Conservation (phyloP, 495 filamentous ascomycete genomes). For the Jackrogersella multiformis region DNA sequence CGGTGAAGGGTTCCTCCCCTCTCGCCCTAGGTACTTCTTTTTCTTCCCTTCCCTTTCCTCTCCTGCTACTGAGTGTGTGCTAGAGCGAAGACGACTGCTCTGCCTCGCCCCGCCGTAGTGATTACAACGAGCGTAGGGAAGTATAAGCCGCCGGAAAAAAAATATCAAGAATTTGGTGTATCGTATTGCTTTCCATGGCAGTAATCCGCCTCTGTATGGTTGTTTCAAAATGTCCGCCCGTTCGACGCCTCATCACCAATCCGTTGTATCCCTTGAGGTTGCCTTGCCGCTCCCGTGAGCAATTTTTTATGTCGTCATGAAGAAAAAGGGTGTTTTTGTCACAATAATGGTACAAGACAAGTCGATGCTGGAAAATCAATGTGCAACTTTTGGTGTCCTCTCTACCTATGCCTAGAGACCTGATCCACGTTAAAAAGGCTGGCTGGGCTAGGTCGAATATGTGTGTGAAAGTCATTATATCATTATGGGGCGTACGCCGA, state of each 20-base stretch:
- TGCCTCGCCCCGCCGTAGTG: conserved; percentile 50
- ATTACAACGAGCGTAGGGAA: conserved; percentile 69
- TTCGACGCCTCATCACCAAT: conserved; percentile 45
- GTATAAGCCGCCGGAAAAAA: conserved; percentile 45
- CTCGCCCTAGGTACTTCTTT: neutral
- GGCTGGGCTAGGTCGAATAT: conserved; percentile 20
- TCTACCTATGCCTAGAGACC: conserved; percentile 39
- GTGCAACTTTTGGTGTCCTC: conserved; percentile 49
- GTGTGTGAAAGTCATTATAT: conserved; percentile 43
- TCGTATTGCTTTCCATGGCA: conserved; percentile 39
- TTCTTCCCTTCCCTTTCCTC: neutral
- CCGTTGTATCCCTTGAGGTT: conserved; percentile 38
- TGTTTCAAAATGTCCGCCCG: conserved; percentile 34
- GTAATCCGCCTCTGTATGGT: conserved; percentile 32
- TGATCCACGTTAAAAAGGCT: conserved; percentile 24
- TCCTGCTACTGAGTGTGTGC: conserved; percentile 33
- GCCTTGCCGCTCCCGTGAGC: conserved; percentile 38
- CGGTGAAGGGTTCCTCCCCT: conserved; percentile 9
- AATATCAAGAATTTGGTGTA: conserved; percentile 31
- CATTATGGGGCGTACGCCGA: conserved; percentile 39
- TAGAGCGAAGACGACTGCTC: conserved; percentile 47
- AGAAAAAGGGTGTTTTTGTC: conserved; percentile 40
- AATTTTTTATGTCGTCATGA: conserved; percentile 47
- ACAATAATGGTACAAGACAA: conserved; percentile 51
- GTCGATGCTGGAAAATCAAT: conserved; percentile 49